phyloP scores from a whole-genome alignment of 1,284 basidiomycete genomes.

The Mrakiaceae sp. region DNA sequence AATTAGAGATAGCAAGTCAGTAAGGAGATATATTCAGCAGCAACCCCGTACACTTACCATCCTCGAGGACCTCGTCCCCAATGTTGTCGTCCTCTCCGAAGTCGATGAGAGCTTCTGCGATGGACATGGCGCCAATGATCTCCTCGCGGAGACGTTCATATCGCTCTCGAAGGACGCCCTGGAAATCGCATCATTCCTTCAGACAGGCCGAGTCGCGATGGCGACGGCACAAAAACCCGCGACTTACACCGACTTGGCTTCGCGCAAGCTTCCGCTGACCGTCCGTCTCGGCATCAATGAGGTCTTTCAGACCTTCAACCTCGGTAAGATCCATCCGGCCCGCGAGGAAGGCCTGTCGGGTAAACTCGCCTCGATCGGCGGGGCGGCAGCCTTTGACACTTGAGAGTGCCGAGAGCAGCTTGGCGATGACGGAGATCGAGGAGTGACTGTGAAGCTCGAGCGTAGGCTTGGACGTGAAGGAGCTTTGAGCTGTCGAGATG shows the following conservation, averaged over 20 bases:
- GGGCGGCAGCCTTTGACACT: slow-evolving; percentile 50
- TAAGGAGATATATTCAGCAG: background rate
- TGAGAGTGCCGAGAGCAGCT: slow-evolving; percentile 53
- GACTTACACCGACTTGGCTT: slow-evolving; percentile 48
- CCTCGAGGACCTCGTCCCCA: slow-evolving; percentile 58
- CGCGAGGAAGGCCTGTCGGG: slow-evolving; percentile 62
- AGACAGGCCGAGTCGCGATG: background rate
- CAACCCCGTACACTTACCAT: slow-evolving; percentile 38
- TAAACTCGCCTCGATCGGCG: slow-evolving; percentile 78
- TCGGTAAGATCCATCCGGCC: slow-evolving; percentile 72
- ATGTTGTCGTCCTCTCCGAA: slow-evolving; percentile 82
- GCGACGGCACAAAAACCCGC: background rate
- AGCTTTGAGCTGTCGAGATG: slow-evolving; percentile 40
- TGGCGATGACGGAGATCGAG: slow-evolving; percentile 62
- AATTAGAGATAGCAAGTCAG: background rate
- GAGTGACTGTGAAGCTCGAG: slow-evolving; percentile 80
- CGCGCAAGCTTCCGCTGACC: slow-evolving; percentile 62
- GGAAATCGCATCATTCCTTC: background rate
- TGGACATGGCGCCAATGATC: slow-evolving; percentile 58
- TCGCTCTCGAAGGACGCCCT: slow-evolving; percentile 50
- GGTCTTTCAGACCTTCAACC: slow-evolving; percentile 69
- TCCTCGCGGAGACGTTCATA: slow-evolving; percentile 53
- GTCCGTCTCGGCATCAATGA: slow-evolving; percentile 77
- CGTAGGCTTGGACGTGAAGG: slow-evolving; percentile 71
- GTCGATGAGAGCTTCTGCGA: slow-evolving; percentile 77